A percentile compares a stretch with the other conserved stretches of the same genome.
Conservation (phyloP, 1,139 yeast genomes). For the Pneumocystis wakefieldiae region DNA sequence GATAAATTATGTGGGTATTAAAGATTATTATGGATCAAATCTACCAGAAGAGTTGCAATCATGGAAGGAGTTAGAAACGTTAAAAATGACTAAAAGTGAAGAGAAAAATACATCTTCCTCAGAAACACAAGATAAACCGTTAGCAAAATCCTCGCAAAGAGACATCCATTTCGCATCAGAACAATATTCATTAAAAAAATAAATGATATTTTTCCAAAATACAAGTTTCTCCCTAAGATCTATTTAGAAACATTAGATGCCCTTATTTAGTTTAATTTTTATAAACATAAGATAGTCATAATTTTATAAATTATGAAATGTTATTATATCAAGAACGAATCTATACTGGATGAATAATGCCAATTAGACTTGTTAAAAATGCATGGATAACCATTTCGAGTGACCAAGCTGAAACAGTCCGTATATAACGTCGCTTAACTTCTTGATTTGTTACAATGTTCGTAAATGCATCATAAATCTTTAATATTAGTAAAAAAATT, state of each 20-base stretch:
- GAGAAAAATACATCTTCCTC: too few relatives aligned
- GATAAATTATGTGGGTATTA: not conserved
- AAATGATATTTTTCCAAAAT: too few relatives aligned
- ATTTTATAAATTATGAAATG: too few relatives aligned
- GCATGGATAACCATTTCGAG: not conserved
- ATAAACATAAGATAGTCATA: too few relatives aligned
- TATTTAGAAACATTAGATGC: too few relatives aligned
- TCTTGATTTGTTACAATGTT: not conserved
- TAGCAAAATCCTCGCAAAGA: too few relatives aligned
- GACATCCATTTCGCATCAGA: too few relatives aligned
- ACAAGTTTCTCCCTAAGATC: too few relatives aligned
- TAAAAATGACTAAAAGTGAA: too few relatives aligned
- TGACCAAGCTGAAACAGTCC: not conserved
- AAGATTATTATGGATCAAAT: not conserved
- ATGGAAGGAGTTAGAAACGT: not conserved
- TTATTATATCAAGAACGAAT: not conserved
- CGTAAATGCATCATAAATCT: not conserved
- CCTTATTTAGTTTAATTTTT: too few relatives aligned
- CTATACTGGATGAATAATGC: not conserved
- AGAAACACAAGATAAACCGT: too few relatives aligned
- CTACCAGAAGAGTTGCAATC: not conserved
- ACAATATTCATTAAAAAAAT: too few relatives aligned
- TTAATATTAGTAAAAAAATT: not conserved
- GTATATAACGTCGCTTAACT: not conserved
- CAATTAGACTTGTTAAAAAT: not conserved